Evolutionary conservation across 352 stramenopile genomes (phyloP), one percentile per base, ranked within the genome.

Genomic region (Pythium rishiriense): DNA sequence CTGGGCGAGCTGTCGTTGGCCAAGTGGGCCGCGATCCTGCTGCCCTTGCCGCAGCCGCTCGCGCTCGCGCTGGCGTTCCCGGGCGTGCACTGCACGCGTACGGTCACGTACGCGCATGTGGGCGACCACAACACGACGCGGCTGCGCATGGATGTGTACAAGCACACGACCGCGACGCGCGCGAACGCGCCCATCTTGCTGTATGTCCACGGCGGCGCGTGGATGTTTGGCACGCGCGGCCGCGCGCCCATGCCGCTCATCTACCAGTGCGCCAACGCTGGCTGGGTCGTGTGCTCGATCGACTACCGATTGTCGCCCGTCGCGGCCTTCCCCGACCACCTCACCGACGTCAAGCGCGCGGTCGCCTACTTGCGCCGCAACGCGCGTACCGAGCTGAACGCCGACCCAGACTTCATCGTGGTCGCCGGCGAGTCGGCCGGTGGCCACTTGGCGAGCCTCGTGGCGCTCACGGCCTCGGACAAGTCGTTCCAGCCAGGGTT

Each of bases 161-260:
- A 83, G 55, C 74, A 85, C 54, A 62, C 50, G 26, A 62, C 79
- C 47, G 59, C 45, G 12, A 77, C 75, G 5, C 66, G 69, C 11
- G 53, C 73, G 5, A 90, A 90, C 21, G 78, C 83, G n/a, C 84
- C 84, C 1, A 86, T 93, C 46, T 31, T 93, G 28, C 50, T 93
- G 26, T 93, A 91, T 58, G 79, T 93, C 51, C 84, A 93, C 61
- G 84, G 84, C n/a, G 84, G 84, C n/a, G 82, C 71, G 6, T 93
- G 84, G 84, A 65, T 91, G 55, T 70, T 90, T 60, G 83, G 84
- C 53, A 81, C 72, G 21, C 78, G 79, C 1, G 49, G 72, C 24
- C 73, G 68, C 26, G 72, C 79, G 10, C 79, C 79, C 14, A 59
- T 88, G 15, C 73, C 82, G 22, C 69, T 88, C 5, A 68, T 93